Conservation (phyloP, 805 yeast genomes). For the Hanseniaspora lindneri region DNA sequence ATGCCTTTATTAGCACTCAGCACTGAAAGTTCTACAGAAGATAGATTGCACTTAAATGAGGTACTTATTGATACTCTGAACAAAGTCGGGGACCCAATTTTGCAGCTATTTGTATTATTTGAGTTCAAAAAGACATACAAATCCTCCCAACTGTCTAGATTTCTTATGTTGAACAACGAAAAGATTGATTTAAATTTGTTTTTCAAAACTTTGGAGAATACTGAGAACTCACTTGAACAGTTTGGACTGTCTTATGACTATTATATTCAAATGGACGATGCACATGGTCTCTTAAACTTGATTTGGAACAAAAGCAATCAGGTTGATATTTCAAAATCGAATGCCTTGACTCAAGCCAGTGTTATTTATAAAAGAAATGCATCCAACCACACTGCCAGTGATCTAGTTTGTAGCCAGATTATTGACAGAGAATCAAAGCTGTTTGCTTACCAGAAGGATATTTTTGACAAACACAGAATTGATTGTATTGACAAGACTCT, state of each 20-base stretch:
- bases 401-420: slow-evolving; percentile 17
- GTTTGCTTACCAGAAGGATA: slow-evolving; percentile 34
- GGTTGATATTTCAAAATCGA: slow-evolving; percentile 25
- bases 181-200: slow-evolving; percentile 22
- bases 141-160: slow-evolving; percentile 54
- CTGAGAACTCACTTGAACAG: slow-evolving; percentile 29
- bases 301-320: slow-evolving; percentile 27
- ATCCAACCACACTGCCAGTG: slow-evolving; percentile 19
- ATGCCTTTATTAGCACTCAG: slow-evolving; percentile 57
- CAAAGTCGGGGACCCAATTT: slow-evolving; percentile 16
- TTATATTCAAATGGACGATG: slow-evolving; percentile 53
- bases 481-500: slow-evolving; percentile 35
- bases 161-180: slow-evolving; percentile 32
- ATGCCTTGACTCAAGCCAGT: slow-evolving; percentile 29
- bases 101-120: slow-evolving; percentile 38
- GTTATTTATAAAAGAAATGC: slow-evolving; percentile 24
- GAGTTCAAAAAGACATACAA: slow-evolving; percentile 43
- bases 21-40: slow-evolving; percentile 54
- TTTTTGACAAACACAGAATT: slow-evolving; percentile 33
- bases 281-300: slow-evolving; percentile 36
- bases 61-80: slow-evolving; percentile 45
- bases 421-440: slow-evolving; percentile 38
- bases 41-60: slow-evolving; percentile 49
- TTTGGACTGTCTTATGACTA: slow-evolving; percentile 38
- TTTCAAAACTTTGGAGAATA: slow-evolving; percentile 18